Base-by-base conservation (phyloP, 306 rosid species). In the Herpetospermum pedunculosum region DNA sequence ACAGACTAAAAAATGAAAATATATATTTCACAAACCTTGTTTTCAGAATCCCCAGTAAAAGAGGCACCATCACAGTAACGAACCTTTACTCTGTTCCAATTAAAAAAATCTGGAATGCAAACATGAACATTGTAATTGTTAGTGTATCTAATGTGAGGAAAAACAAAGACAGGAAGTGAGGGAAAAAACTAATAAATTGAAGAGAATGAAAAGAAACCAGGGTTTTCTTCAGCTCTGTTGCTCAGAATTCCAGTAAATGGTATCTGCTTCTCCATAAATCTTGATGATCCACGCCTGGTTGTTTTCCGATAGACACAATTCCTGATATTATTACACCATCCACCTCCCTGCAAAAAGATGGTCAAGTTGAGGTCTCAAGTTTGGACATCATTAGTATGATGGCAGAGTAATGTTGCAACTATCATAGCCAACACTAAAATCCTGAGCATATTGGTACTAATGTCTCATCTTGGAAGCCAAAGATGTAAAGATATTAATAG, bases 1-100 rank as follows among this genome's bases (percentile, higher is more conserved):
- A 14, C 57, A 71, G 40, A 46, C 49, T 59, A 50, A 28, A 25
- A 32, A 46, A 26, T 28, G 43, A 23, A 47, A 76, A 63, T 25
- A 6, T n/a, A 50, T n/a, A 65, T 54, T 70, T 60, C 21, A 48
- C 67, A 49, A 78, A 94, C 99, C 97, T 80, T 81, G 53, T 89
- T 75, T 76, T 89, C 96, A 78, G 81, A 53, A 64, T 91, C 97
- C 46, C 99, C 99, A 18, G 92, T 32, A 70, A 95, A 95, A 43
- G 99, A 95, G 58, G 96, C 99, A 32, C 99, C 99, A 55, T 95
- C 99, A 75, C 99, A 95, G 52, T 95, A 95, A n/a, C 99, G 97
- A 78, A 95, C 84, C 85, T 95, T 95, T 28, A 88, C 90, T 83
- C 99, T 82, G 67, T 91, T 95, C 97, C 97, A 95, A 79, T 91